These are phyloP conservation scores for Multifurca ochricompacta DNA, from an alignment of 768 basidiomycete genomes.

Conservation along the genomic window DNA sequence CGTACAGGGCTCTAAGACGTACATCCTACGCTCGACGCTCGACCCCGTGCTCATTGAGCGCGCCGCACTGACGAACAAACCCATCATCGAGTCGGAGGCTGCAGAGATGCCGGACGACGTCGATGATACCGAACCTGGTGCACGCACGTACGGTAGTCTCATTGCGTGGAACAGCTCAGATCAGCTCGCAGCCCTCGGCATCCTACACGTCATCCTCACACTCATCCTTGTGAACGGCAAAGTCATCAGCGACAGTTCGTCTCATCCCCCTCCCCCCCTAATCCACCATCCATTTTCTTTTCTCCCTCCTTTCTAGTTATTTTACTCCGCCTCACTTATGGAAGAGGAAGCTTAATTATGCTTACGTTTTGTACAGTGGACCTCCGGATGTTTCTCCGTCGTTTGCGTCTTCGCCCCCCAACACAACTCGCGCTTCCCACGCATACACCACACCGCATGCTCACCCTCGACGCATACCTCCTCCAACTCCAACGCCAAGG, in stretches of 20 bases:
- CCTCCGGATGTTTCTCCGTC: conserved; percentile 59
- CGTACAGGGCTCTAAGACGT: conserved; percentile 61
- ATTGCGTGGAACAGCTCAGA: conserved; percentile 63
- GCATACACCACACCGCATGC: conserved; percentile 39
- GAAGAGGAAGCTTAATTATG: background rate
- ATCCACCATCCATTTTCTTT: background rate
- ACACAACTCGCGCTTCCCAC: conserved; percentile 43
- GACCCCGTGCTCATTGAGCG: conserved; percentile 52
- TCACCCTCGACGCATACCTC: conserved; percentile 62
- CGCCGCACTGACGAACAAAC: conserved; percentile 43
- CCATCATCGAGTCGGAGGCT: conserved; percentile 38
- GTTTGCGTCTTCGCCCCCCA: conserved; percentile 50
- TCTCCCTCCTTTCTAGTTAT: too few relatives aligned
- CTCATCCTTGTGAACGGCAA: conserved; percentile 77
- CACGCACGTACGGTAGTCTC: conserved; percentile 56
- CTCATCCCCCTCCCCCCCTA: background rate
- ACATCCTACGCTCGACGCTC: conserved; percentile 78
- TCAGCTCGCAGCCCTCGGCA: conserved; percentile 59
- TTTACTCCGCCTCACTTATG: background rate
- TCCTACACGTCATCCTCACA: conserved; percentile 74
- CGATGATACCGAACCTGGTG: conserved; percentile 40
- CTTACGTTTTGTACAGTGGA: conserved; percentile 44
- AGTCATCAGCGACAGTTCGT: conserved; percentile 64
- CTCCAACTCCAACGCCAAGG: conserved; percentile 55
- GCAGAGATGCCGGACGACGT: conserved; percentile 44